Percentiles rank a stretch among this genome's conserved stretches.
phyloP scores from a whole-genome alignment of 805 yeast species.

The Hanseniaspora guilliermondii region DNA sequence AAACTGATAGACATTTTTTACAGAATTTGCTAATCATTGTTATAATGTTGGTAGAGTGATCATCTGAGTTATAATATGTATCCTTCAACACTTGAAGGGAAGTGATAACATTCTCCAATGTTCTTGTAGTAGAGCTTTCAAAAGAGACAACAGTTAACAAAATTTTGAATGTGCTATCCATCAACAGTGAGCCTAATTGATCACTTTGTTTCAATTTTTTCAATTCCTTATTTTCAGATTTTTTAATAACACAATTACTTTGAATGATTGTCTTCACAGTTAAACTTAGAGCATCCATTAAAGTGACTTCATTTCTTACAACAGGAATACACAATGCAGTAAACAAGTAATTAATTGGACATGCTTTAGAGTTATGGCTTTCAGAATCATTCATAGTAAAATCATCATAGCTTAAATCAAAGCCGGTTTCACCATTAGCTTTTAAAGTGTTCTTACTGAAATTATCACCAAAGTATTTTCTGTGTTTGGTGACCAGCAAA shows the following conservation, averaged over 20 bases:
- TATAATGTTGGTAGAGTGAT: conserved; percentile 48
- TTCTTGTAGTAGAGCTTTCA: conserved; percentile 72
- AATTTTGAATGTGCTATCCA: neutral
- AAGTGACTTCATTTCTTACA: conserved; percentile 58
- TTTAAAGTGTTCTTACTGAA: neutral
- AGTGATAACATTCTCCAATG: conserved; percentile 71
- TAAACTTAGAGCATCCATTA: conserved; percentile 66
- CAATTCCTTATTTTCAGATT: conserved; percentile 17
- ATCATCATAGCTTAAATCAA: neutral
- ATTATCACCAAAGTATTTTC: conserved; percentile 19
- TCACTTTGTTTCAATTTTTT: conserved; percentile 51
- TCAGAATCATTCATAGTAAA: neutral
- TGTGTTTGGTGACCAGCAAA: conserved; percentile 29
- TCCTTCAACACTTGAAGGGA: conserved; percentile 63
- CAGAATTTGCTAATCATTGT: conserved; percentile 36
- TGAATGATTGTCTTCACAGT: conserved; percentile 62
- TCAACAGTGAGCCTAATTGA: conserved; percentile 36
- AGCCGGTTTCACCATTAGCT: neutral
- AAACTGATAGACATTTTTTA: conserved; percentile 33
- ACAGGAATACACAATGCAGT: conserved; percentile 47
- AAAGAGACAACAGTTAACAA: conserved; percentile 36
- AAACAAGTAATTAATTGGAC: conserved; percentile 62
- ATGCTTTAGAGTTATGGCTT: conserved; percentile 19
- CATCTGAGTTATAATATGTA: conserved; percentile 20
- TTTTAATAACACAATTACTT: conserved; percentile 26